Conservation (phyloP, 441 rosid genomes). For the Erodium moschatum region DNA sequence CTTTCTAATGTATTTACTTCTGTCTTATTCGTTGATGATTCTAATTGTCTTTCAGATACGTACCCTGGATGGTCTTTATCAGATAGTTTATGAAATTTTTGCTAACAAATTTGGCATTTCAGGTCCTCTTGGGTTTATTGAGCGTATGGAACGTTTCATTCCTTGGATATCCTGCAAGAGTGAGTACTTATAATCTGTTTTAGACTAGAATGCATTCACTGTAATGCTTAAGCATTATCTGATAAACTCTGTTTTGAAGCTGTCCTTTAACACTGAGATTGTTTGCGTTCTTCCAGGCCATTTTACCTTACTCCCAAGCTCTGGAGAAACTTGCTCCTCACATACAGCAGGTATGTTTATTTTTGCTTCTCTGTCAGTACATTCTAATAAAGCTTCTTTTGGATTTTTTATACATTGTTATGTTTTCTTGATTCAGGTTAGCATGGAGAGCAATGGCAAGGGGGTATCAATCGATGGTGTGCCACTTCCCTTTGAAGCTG, state of each 20-base stretch:
- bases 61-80: slow-evolving; percentile 11
- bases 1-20: neutral
- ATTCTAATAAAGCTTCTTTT: slow-evolving; percentile 10
- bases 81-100: slow-evolving; percentile 19
- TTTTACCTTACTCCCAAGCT: slow-evolving; percentile 90
- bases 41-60: neutral
- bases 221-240: slow-evolving; percentile 11
- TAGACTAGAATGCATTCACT: slow-evolving; percentile 12
- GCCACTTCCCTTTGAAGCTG: slow-evolving; percentile 73
- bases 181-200: slow-evolving; percentile 28
- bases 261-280: neutral
- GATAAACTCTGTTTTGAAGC: neutral
- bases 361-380: slow-evolving; percentile 10
- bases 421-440: slow-evolving; percentile 47
- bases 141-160: slow-evolving; percentile 94
- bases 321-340: slow-evolving; percentile 92
- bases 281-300: slow-evolving; percentile 48
- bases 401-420: slow-evolving; percentile 11
- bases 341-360: slow-evolving; percentile 69
- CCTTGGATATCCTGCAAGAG: slow-evolving; percentile 90
- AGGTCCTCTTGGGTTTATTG: slow-evolving; percentile 83
- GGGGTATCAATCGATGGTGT: slow-evolving; percentile 90
- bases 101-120: slow-evolving; percentile 22
- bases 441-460: slow-evolving; percentile 99
- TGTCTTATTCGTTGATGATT: neutral